Percentiles rank a stretch among this genome's conserved stretches.
phyloP scores from a whole-genome alignment of 306 rosid species.

The Hippophae rhamnoides region DNA sequence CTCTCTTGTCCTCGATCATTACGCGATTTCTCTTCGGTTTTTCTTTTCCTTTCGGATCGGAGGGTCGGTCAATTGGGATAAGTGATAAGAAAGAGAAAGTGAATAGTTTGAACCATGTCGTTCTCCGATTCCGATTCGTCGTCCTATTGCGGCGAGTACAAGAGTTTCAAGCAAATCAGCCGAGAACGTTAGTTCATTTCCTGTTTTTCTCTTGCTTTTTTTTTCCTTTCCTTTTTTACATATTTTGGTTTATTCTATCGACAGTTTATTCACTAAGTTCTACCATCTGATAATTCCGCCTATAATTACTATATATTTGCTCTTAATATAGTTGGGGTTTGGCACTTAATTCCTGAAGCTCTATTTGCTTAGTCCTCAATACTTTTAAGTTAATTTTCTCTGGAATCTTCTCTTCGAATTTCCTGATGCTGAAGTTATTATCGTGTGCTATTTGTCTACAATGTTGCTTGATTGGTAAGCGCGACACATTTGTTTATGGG shows the following conservation, averaged over 20 bases:
- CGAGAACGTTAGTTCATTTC: conserved; percentile 39
- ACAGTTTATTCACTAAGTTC: background rate
- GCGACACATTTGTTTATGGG: background rate
- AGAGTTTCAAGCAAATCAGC: conserved; percentile 48
- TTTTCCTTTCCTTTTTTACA: background rate
- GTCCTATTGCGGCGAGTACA: conserved; percentile 41
- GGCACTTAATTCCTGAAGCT: background rate
- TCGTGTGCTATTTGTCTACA: background rate
- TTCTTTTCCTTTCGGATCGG: conserved; percentile 3
- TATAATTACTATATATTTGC: background rate
- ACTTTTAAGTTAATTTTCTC: background rate
- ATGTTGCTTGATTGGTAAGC: background rate
- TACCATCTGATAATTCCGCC: background rate
- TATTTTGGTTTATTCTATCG: background rate
- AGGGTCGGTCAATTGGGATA: conserved; percentile 3
- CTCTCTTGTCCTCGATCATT: conserved; percentile 3
- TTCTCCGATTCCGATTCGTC: conserved; percentile 52
- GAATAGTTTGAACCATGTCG: conserved; percentile 28
- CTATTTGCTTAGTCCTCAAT: background rate
- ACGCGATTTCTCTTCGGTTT: conserved; percentile 13
- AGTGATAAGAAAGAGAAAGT: conserved; percentile 5
- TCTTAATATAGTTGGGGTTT: background rate
- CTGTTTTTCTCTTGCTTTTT: background rate
- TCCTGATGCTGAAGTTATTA: background rate
- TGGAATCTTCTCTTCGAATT: background rate